These are phyloP conservation scores for Ophiostoma ulmi DNA, from an alignment of 2,329 filamentous ascomycete species.

Conservation along the genomic window DNA sequence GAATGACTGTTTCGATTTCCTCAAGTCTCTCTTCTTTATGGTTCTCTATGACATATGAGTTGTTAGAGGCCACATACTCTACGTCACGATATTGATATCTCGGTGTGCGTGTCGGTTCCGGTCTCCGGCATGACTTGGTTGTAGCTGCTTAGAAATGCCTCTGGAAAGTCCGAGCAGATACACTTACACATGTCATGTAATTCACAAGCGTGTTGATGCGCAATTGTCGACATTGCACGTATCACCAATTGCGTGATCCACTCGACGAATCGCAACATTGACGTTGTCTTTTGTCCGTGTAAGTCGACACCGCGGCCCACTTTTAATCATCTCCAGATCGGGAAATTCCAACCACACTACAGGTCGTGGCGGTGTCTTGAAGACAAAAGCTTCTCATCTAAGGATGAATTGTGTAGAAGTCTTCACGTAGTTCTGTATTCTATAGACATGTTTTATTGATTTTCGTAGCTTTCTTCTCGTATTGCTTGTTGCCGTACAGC, in stretches of 20 bases:
- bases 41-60: neutral
- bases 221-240: slow-evolving; percentile 2
- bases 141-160: neutral
- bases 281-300: slow-evolving; percentile 5
- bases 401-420: neutral
- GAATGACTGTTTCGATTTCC: no score
- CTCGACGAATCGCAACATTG: slow-evolving; percentile 5
- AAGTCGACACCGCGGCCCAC: slow-evolving; percentile 4
- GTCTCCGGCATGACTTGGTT: neutral
- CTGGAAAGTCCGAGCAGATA: neutral
- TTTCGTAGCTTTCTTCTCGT: no score
- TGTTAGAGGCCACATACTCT: neutral
- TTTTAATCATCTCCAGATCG: neutral
- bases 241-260: slow-evolving; percentile 14
- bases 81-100: neutral
- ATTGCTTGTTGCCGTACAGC: neutral
- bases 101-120: neutral
- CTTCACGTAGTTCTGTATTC: neutral
- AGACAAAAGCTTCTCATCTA: neutral
- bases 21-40: no score
- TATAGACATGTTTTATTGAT: no score
- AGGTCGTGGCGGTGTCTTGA: neutral
- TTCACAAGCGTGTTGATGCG: neutral
- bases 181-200: neutral
- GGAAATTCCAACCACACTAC: slow-evolving; percentile 2